Base-by-base conservation (phyloP, 1,139 yeast species). In the Casaregolazyma suthepensis region DNA sequence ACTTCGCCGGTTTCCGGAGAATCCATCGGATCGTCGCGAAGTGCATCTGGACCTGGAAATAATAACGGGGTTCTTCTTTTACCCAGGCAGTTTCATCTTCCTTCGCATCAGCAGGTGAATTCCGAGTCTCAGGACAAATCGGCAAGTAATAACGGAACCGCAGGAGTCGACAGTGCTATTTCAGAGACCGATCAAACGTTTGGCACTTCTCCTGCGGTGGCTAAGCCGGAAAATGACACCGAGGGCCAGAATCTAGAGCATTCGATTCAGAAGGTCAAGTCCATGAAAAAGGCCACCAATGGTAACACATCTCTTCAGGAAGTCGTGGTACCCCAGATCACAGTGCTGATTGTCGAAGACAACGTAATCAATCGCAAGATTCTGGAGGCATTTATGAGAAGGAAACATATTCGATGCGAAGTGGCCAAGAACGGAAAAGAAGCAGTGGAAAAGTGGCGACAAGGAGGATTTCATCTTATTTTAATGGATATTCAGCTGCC, bases 401-500 rank as follows among this genome's bases (percentile, higher is more conserved):
- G 89, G 60, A 91, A 93, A 62, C 83, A 87, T 59, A 91, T 93
- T 42, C 85, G 86, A 50, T 90, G 87, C 60, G 85, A 85, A 58
- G 85, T 90, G 46, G 97, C 97, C 6, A 85, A 87, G 55, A 90
- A 89, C 61, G 98, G 98, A 29, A 82, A 84, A 61, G 97, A 91
- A 63, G 98, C 97, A 0, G 81, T 91, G 3, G 95, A 88, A 59
- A 87, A 84, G 68, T 91, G 97, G 97, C 77, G 88, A 57, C 81
- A 79, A 56, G 98, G 98, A 13, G 96, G 96, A 0, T 87, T 86
- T 63, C 97, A 91, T 67, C 75, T 91, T 56, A 94, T 93, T 45
- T 77, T 91, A 49, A 91, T 91, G 97, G 98, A 91, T 74, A 86
- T 91, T 63, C 97, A 91, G 69, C 75, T 91, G 55, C 98, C 98